phyloP scores from a whole-genome alignment of 768 basidiomycete species.

The Lentinula raphanica region DNA sequence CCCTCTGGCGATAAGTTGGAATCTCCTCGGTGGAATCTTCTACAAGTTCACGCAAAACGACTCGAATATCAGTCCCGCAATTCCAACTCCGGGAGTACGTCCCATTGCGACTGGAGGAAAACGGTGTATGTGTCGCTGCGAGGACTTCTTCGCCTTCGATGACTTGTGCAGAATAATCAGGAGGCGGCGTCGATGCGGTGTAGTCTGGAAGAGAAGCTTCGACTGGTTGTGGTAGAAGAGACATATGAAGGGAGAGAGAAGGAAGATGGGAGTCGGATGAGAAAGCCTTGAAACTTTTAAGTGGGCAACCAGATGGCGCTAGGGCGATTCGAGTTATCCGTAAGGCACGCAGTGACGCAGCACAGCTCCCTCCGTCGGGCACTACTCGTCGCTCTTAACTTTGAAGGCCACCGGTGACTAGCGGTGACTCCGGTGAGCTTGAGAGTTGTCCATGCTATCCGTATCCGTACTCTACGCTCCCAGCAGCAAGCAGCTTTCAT shows the following conservation, averaged over 20 bases:
- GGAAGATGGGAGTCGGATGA: too few relatives aligned
- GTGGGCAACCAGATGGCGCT: too few relatives aligned
- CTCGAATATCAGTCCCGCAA: neutral
- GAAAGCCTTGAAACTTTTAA: too few relatives aligned
- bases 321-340: too few relatives aligned
- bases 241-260: neutral
- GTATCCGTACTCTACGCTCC: too few relatives aligned
- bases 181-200: neutral
- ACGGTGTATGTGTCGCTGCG: neutral
- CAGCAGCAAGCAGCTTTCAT: too few relatives aligned
- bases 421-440: too few relatives aligned
- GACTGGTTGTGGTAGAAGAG: neutral
- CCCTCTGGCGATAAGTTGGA: neutral
- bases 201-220: neutral
- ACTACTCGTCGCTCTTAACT: too few relatives aligned
- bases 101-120: neutral
- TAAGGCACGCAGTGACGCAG: too few relatives aligned
- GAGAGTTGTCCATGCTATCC: too few relatives aligned
- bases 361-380: too few relatives aligned
- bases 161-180: neutral
- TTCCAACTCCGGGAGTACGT: neutral
- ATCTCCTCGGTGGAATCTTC: neutral
- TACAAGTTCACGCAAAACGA: neutral
- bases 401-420: too few relatives aligned
- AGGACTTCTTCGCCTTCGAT: neutral